Percentiles rank a stretch among this genome's conserved stretches.
phyloP scores from a whole-genome alignment of 106 monocot species.

The Narthecium ossifragum region DNA sequence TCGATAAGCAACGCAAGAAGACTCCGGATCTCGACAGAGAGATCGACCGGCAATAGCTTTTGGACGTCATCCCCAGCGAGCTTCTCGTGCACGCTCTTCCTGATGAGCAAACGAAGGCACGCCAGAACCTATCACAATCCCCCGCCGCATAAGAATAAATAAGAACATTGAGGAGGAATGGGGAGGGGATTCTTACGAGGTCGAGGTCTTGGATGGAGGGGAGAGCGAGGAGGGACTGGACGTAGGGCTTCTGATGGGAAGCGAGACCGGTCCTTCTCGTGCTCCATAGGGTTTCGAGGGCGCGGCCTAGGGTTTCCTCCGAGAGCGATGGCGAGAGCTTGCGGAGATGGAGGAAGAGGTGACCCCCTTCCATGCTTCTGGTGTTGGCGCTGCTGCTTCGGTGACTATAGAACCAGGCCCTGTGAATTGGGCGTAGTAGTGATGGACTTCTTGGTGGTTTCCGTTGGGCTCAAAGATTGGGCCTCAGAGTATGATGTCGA shows the following conservation, averaged over 20 bases:
- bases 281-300: conserved; percentile 44
- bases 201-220: conserved; percentile 24
- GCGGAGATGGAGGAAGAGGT: too few species aligned
- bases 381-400: too few species aligned
- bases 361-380: too few species aligned
- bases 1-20: conserved; percentile 16
- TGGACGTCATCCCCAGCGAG: conserved; percentile 18
- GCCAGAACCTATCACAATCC: conserved; percentile 32
- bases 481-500: too few species aligned
- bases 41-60: conserved; percentile 25
- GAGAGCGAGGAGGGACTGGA: conserved; percentile 50
- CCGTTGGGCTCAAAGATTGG: too few species aligned
- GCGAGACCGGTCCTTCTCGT: conserved; percentile 42
- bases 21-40: conserved; percentile 20
- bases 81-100: conserved; percentile 23
- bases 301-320: conserved; percentile 25
- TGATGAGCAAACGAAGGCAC: conserved; percentile 43
- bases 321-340: conserved; percentile 18
- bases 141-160: background rate
- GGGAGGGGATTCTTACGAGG: conserved; percentile 15
- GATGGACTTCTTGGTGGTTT: too few species aligned
- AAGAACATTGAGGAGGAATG: too few species aligned
- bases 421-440: too few species aligned
- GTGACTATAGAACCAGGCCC: too few species aligned
- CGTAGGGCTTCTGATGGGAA: conserved; percentile 17